Evolutionary conservation across 306 rosid genomes (phyloP).

Genomic region (cucumber (Cucumis sativus)): Cucumber_9930_V3 NC_026657.2:33412001-33412500

Average conservation of each 20-base stretch:
- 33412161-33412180: conserved; percentile 35
- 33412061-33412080: conserved; percentile 89
- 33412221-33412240: conserved; percentile 51
- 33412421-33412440: conserved; percentile 98
- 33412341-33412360: conserved; percentile 77
- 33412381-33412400: conserved; percentile 72
- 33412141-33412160: conserved; percentile 33
- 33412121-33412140: conserved; percentile 33
- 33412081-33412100: conserved; percentile 61
- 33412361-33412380: conserved; percentile 88
- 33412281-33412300: conserved; percentile 60
- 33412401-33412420: conserved; percentile 45
- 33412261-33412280: conserved; percentile 90
- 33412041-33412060: conserved; percentile 97
- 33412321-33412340: conserved; percentile 35
- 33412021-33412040: conserved; percentile 96
- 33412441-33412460: conserved; percentile 58
- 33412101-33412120: conserved; percentile 32
- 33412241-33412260: conserved; percentile 61
- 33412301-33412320: conserved; percentile 55
- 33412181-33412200: conserved; percentile 59
- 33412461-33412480: conserved; percentile 50
- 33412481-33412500: conserved; percentile 44
- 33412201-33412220: conserved; percentile 78
- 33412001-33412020: conserved; percentile 94